Conservation (phyloP, 805 yeast species). For the Zygosaccharomyces pseudorouxii region DNA sequence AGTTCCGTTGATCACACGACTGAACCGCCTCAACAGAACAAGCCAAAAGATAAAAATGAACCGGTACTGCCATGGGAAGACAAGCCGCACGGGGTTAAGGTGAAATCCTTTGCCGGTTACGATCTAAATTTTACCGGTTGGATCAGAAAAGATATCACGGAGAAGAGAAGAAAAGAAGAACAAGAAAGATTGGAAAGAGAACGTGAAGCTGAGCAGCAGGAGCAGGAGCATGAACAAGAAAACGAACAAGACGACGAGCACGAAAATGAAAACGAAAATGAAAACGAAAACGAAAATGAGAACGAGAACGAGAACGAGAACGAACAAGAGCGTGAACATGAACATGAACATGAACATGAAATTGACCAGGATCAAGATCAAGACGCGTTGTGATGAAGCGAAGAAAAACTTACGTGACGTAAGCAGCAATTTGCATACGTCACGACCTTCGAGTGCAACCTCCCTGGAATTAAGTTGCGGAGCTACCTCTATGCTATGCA, state of each 20-base stretch:
- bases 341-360: neutral
- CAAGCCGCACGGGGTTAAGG: constrained; percentile 14
- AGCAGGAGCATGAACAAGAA: constrained; percentile 2
- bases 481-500: too few species aligned
- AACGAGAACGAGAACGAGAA: neutral
- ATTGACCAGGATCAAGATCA: neutral
- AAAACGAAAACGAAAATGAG: neutral
- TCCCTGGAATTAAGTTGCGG: too few species aligned
- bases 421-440: too few species aligned
- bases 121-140: constrained; percentile 26
- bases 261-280: neutral
- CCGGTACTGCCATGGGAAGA: constrained; percentile 28
- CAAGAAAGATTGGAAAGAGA: neutral
- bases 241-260: constrained; percentile 1
- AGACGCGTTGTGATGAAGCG: constrained; percentile 1
- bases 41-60: constrained; percentile 8
- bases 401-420: neutral
- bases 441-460: too few species aligned
- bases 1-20: neutral
- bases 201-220: constrained; percentile 2
- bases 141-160: constrained; percentile 24
- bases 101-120: constrained; percentile 31
- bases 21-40: constrained; percentile 6
- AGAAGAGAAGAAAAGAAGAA: constrained; percentile 1
- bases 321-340: neutral